Conservation (phyloP, 2,329 filamentous ascomycete species). For the Amesomyces nigricolor region DNA sequence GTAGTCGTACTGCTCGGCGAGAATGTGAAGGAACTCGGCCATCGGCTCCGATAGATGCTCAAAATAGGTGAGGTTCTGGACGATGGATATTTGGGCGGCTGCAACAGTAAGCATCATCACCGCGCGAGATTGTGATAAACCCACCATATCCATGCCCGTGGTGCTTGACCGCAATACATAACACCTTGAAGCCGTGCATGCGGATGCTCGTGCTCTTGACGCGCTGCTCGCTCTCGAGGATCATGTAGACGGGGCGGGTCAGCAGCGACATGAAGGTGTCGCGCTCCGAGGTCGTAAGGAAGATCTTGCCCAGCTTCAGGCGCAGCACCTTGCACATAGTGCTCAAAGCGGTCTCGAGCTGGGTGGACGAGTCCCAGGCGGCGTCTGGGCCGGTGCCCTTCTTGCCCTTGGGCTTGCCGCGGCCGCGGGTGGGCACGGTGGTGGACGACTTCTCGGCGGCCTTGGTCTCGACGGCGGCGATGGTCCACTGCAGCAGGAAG, state of each 20-base stretch:
- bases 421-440: constrained; percentile 62
- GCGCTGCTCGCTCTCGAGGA: constrained; percentile 88
- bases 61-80: constrained; percentile 96
- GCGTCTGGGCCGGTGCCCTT: constrained; percentile 71
- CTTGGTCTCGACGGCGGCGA: constrained; percentile 90
- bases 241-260: constrained; percentile 86
- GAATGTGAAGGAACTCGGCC: constrained; percentile 95
- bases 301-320: constrained; percentile 85
- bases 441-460: constrained; percentile 81
- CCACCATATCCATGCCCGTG: constrained; percentile 93
- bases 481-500: constrained; percentile 91
- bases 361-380: constrained; percentile 80
- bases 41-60: constrained; percentile 98
- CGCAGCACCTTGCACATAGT: constrained; percentile 95
- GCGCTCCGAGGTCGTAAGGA: constrained; percentile 90
- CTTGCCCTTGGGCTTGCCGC: constrained; percentile 67
- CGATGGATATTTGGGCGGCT: constrained; percentile 96
- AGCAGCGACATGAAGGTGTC: constrained; percentile 92
- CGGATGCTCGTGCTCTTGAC: constrained; percentile 83
- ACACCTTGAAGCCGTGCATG: constrained; percentile 95
- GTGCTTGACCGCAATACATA: constrained; percentile 95
- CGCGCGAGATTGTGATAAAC: constrained; percentile 22
- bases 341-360: constrained; percentile 83
- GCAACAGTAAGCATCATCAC: constrained; percentile 23
- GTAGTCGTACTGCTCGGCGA: constrained; percentile 96